These are phyloP conservation scores for Gymnopus androsaceus DNA, from an alignment of 1,284 basidiomycete genomes.

Conservation along the genomic window DNA sequence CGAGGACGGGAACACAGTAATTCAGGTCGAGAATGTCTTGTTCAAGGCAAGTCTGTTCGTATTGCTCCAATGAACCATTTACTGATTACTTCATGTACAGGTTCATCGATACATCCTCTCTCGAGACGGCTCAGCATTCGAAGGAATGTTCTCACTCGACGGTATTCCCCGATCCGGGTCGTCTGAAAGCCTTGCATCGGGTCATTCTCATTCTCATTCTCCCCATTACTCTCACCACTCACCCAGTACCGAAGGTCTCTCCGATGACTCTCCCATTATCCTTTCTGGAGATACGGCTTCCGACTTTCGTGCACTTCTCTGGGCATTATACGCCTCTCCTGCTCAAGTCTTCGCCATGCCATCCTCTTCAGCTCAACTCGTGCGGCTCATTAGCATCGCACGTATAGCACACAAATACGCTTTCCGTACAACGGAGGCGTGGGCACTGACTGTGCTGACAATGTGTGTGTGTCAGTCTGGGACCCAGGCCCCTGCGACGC, in stretches of 20 bases:
- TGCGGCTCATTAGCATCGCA: constrained; percentile 43
- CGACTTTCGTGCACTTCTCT: constrained; percentile 49
- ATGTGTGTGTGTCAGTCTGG: constrained; percentile 31
- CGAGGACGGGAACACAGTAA: constrained; percentile 47
- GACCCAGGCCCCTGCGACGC: too few species aligned
- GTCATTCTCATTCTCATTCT: background rate
- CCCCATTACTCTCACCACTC: constrained; percentile 20
- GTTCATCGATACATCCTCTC: constrained; percentile 52
- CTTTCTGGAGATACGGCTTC: constrained; percentile 49
- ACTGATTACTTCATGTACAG: constrained; percentile 27
- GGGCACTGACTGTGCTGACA: constrained; percentile 48
- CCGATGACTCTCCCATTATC: constrained; percentile 50
- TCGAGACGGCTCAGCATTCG: constrained; percentile 53
- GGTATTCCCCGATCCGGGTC: constrained; percentile 19
- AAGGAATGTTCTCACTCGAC: constrained; percentile 53
- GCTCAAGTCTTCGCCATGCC: constrained; percentile 48
- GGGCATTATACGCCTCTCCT: constrained; percentile 51
- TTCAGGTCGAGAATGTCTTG: constrained; percentile 47
- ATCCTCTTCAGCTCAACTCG: constrained; percentile 35
- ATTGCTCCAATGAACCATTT: background rate
- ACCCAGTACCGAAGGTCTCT: constrained; percentile 40
- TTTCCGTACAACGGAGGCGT: constrained; percentile 50
- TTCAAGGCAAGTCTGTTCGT: constrained; percentile 42
- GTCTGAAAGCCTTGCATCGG: background rate
- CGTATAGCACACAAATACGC: constrained; percentile 60